phyloP scores from a whole-genome alignment of 2,329 filamentous ascomycete species.

The Fusarium ambrosium region DNA sequence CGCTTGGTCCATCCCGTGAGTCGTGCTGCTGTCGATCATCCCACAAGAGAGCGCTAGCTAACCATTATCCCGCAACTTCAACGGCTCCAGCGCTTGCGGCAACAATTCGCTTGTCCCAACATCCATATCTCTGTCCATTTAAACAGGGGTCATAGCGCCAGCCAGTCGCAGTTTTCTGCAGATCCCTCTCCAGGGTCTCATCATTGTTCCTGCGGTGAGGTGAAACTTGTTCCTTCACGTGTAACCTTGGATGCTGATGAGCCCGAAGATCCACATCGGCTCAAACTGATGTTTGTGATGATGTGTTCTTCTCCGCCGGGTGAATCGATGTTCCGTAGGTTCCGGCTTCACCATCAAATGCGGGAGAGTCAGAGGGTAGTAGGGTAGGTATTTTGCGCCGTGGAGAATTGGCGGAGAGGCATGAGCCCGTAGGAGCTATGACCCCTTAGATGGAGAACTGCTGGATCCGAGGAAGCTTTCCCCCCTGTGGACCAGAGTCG shows the following conservation, averaged over 20 bases:
- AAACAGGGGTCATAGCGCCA: conserved; percentile 2
- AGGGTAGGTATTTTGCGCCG: background rate
- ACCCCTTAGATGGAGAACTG: background rate
- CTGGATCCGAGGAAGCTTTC: background rate
- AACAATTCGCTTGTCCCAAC: background rate
- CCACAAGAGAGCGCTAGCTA: conserved; percentile 2
- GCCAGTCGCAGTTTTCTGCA: background rate
- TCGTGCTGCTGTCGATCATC: conserved; percentile 10
- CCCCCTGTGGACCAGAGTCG: background rate
- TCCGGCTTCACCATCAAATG: conserved; percentile 34
- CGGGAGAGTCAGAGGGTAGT: conserved; percentile 11
- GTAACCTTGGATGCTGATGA: conserved; percentile 6
- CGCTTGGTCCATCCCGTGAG: conserved; percentile 11
- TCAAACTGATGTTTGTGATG: conserved; percentile 23
- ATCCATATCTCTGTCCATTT: background rate
- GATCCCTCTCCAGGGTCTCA: background rate
- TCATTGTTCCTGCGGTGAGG: background rate
- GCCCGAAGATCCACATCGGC: conserved; percentile 31
- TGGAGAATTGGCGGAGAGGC: conserved; percentile 11
- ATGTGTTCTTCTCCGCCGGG: conserved; percentile 9
- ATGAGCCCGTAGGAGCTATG: background rate
- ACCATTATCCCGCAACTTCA: conserved; percentile 14
- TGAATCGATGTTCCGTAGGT: conserved; percentile 22
- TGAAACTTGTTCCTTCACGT: conserved; percentile 28
- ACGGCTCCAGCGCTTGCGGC: conserved; percentile 10